A percentile compares a stretch with the other conserved stretches of the same genome.
Evolutionary conservation across 2,329 filamentous ascomycete species (phyloP).

Genomic region (Alternaria ethzedia): DNA sequence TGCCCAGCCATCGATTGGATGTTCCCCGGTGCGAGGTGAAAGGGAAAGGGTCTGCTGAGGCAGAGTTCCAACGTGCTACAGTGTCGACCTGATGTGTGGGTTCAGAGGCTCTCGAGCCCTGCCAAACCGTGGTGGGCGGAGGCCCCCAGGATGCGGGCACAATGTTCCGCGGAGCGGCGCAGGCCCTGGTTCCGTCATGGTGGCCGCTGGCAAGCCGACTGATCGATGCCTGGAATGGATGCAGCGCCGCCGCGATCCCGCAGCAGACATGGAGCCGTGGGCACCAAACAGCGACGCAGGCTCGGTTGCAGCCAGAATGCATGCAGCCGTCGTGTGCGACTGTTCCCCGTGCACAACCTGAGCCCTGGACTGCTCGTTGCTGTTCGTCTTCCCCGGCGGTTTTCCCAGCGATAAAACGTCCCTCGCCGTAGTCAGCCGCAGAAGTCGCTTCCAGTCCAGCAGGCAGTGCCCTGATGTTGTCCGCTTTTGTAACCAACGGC

Average conservation of each 20-base stretch:
- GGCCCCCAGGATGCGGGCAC: constrained; percentile 3
- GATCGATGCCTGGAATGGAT: constrained; percentile 11
- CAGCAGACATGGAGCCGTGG: constrained; percentile 21
- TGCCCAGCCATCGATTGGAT: neutral
- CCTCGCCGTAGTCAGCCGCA: constrained; percentile 15
- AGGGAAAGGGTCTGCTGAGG: constrained; percentile 3
- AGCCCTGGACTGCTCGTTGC: constrained; percentile 7
- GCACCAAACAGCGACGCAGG: constrained; percentile 10
- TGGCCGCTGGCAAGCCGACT: constrained; percentile 13
- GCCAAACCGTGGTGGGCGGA: constrained; percentile 1
- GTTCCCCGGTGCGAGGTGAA: neutral
- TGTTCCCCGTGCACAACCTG: constrained; percentile 9
- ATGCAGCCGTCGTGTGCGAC: constrained; percentile 19
- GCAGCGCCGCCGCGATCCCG: constrained; percentile 15
- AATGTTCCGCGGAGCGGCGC: constrained; percentile 13
- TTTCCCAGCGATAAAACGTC: neutral
- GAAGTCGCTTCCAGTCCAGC: neutral
- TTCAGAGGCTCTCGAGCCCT: neutral
- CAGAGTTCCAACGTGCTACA: neutral
- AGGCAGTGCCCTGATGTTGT: constrained; percentile 14
- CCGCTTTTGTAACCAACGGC: constrained; percentile 28
- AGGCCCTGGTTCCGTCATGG: constrained; percentile 11
- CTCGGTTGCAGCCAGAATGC: constrained; percentile 18
- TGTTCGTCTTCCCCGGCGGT: constrained; percentile 7
- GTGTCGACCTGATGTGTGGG: neutral